Evolutionary conservation across 805 yeast genomes (phyloP), one percentile per base, ranked within the genome.

Genomic region (Suhomyces xylopsoci): DNA sequence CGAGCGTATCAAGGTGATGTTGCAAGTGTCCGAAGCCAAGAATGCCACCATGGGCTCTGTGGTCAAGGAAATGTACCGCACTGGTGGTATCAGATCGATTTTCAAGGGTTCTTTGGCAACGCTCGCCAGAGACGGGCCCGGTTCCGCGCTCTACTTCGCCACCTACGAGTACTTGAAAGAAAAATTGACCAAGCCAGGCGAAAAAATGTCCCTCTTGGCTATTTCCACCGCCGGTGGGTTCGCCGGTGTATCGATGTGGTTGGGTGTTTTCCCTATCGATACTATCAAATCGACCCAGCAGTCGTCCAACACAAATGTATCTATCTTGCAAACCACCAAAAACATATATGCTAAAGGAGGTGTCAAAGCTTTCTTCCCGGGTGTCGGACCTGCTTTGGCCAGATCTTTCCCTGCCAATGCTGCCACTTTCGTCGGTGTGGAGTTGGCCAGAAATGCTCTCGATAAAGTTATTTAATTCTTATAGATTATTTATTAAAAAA

Each of bases 331-430:
- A 54, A 91, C 90, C 34, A 82, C 97, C 7, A 73, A 74, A 52
- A 75, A 80, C 50, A 86, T 93, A 48, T 90, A 91, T 67, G 67
- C 73, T 6, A 81, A 81, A 56, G 93, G 92, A 20, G 97, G 97
- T 24, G 58, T 90, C 58, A 87, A 84, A 66, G 97, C 96, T 0
- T 93, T 93, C 73, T 93, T 92, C 89, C 98, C 98, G 2, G 99
- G 99, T 52, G 79, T 93, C 22, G 97, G 97, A 0, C 97, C 99
- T 5, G 98, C 98, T 2, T 75, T 93, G 64, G 82, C 90, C 24
- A 82, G 99, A 70, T 86, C 96, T 41, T 93, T 94, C 87, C 98
- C 98, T 3, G 98, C 98, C 20, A 93, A 94, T 70, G 99, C 99
- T n/a, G 98, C 99, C 7, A 92, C 98, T 2, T 93, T 93, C 74